Conservation (phyloP, 1,284 basidiomycete species). For the Puccinia hordei region DNA sequence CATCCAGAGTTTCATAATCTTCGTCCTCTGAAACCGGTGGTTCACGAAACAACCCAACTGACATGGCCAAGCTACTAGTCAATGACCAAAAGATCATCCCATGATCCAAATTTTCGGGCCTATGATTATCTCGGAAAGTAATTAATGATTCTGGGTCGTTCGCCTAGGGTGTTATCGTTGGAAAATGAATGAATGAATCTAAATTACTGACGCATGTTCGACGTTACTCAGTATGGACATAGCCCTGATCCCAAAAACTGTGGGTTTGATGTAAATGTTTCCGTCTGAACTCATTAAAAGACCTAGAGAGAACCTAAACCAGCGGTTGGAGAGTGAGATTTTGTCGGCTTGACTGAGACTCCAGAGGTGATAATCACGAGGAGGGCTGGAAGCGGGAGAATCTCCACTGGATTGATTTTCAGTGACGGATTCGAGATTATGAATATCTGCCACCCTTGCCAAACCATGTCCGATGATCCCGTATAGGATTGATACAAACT, state of each 20-base stretch:
- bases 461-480: slow-evolving; percentile 40
- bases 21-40: slow-evolving; percentile 32
- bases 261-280: slow-evolving; percentile 34
- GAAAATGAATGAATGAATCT: background rate
- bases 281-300: slow-evolving; percentile 13
- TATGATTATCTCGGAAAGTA: background rate
- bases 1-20: slow-evolving; percentile 11
- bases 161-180: background rate
- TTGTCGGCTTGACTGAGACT: slow-evolving; percentile 21
- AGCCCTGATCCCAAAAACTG: slow-evolving; percentile 40
- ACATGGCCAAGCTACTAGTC: slow-evolving; percentile 14
- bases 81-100: slow-evolving; percentile 45
- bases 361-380: background rate
- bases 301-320: slow-evolving; percentile 33
- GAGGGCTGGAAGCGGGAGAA: background rate
- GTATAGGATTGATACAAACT: slow-evolving; percentile 21
- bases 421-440: slow-evolving; percentile 7
- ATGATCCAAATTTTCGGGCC: slow-evolving; percentile 47
- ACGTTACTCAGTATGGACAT: slow-evolving; percentile 30
- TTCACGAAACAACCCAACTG: slow-evolving; percentile 33
- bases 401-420: background rate
- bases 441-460: background rate
- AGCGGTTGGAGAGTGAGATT: slow-evolving; percentile 31
- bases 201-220: slow-evolving; percentile 12
- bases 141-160: background rate